A percentile compares a stretch with the other conserved stretches of the same genome.
phyloP scores from a whole-genome alignment of 805 yeast species.

The Metschnikowia continentalis region DNA sequence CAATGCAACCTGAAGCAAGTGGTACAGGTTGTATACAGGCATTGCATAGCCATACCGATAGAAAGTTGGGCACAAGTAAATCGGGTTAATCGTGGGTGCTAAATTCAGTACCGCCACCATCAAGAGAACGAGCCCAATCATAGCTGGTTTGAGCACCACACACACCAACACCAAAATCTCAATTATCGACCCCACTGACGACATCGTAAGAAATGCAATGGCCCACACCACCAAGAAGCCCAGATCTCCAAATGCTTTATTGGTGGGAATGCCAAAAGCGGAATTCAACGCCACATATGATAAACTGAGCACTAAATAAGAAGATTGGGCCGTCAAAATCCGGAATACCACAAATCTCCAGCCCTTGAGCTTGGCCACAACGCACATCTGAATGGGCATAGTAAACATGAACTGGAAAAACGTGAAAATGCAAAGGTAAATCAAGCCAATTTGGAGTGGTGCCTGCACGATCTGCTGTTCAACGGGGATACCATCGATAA shows the following conservation, averaged over 20 bases:
- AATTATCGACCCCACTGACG: constrained; percentile 29
- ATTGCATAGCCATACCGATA: constrained; percentile 36
- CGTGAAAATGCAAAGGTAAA: constrained; percentile 30
- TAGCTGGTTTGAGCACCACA: constrained; percentile 22
- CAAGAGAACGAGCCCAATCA: constrained; percentile 27
- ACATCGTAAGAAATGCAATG: constrained; percentile 27
- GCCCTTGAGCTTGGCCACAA: constrained; percentile 26
- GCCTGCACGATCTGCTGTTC: constrained; percentile 24
- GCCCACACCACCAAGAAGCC: constrained; percentile 34
- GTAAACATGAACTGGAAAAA: constrained; percentile 32
- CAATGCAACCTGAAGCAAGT: constrained; percentile 28
- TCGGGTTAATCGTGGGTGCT: constrained; percentile 30
- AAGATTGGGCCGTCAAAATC: constrained; percentile 24
- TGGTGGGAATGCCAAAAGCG: constrained; percentile 24
- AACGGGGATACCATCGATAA: constrained; percentile 25
- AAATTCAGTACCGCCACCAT: constrained; percentile 27
- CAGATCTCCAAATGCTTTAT: constrained; percentile 24
- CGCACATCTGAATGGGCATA: constrained; percentile 23
- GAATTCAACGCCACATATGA: constrained; percentile 27
- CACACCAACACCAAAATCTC: constrained; percentile 25
- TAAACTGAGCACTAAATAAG: constrained; percentile 26
- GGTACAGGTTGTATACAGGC: constrained; percentile 30
- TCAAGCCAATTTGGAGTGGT: constrained; percentile 30
- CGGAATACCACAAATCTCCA: constrained; percentile 22
- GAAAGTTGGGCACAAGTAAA: constrained; percentile 28